Evolutionary conservation across 2,329 filamentous ascomycete genomes (phyloP).

Genomic region (Blastomyces percursus): DNA sequence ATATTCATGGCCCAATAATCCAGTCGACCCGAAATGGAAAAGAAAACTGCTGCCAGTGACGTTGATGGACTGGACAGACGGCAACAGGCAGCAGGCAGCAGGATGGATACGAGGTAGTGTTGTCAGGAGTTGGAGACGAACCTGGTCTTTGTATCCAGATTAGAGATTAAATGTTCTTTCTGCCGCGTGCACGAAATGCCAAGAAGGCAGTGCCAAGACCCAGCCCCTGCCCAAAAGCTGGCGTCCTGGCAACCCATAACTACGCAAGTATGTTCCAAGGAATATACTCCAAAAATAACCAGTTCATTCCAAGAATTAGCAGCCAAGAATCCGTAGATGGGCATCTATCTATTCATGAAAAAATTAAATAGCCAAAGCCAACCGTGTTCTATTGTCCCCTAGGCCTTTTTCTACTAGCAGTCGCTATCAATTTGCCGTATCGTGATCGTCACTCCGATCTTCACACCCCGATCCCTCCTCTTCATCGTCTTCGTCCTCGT

Average conservation of each 20-base stretch:
- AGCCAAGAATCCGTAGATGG: neutral
- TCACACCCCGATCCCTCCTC: constrained; percentile 38
- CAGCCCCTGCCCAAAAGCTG: neutral
- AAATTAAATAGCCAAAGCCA: neutral
- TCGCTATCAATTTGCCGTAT: neutral
- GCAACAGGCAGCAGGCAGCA: neutral
- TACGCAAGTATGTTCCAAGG: neutral
- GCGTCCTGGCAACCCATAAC: neutral
- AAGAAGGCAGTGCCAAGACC: neutral
- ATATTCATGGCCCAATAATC: constrained; percentile 23
- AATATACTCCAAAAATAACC: neutral
- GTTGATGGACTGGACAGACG: neutral
- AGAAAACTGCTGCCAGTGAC: neutral
- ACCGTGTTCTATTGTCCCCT: neutral
- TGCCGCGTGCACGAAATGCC: neutral
- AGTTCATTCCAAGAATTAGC: neutral
- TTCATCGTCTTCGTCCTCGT: constrained; percentile 46
- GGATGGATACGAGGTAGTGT: neutral
- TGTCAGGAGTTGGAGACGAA: neutral
- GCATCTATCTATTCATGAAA: neutral
- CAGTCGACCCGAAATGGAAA: neutral
- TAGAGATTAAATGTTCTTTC: neutral
- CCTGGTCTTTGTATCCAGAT: no score
- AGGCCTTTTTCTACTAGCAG: neutral
- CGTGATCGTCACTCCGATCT: constrained; percentile 38